These are phyloP conservation scores for Phaeosphaeriaceae sp. DNA, from an alignment of 2,329 filamentous ascomycete species.

Conservation along the genomic window DNA sequence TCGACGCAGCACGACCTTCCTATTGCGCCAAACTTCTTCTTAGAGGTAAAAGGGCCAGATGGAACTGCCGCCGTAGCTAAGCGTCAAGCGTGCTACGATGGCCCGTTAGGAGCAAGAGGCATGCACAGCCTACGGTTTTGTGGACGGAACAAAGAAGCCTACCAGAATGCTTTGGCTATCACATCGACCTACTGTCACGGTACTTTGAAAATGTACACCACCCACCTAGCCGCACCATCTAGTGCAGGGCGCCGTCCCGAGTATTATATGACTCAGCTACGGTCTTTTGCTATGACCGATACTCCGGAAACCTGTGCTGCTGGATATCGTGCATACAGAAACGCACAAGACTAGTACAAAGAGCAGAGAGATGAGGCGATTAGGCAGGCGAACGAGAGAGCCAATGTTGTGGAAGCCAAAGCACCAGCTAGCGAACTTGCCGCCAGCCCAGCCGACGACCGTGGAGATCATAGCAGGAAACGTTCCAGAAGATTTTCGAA, in stretches of 20 bases:
- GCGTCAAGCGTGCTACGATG: too few species aligned
- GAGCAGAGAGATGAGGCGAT: slow-evolving; percentile 21
- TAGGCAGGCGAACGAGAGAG: slow-evolving; percentile 21
- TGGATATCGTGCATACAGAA: slow-evolving; percentile 19
- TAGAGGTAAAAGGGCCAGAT: too few species aligned
- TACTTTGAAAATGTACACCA: slow-evolving; percentile 49
- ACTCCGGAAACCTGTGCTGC: slow-evolving; percentile 11
- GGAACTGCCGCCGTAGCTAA: too few species aligned
- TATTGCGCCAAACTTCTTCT: too few species aligned
- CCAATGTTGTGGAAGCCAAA: slow-evolving; percentile 12
- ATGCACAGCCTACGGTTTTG: too few species aligned
- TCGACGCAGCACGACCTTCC: too few species aligned
- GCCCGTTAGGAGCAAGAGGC: too few species aligned
- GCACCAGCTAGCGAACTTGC: slow-evolving; percentile 7
- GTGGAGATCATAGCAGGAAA: too few species aligned
- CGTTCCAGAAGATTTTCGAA: too few species aligned
- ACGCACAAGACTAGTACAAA: slow-evolving; percentile 19
- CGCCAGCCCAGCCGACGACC: slow-evolving; percentile 21
- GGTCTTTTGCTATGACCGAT: slow-evolving; percentile 12
- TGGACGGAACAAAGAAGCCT: too few species aligned
- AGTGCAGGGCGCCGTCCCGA: slow-evolving; percentile 39
- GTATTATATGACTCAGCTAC: slow-evolving; percentile 51
- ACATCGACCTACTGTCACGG: slow-evolving; percentile 45
- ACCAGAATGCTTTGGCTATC: too few species aligned
- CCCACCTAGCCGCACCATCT: slow-evolving; percentile 44